A percentile compares a stretch with the other conserved stretches of the same genome.
phyloP scores from a whole-genome alignment of 169 alveolate genomes.

The Babesia sp. region DNA sequence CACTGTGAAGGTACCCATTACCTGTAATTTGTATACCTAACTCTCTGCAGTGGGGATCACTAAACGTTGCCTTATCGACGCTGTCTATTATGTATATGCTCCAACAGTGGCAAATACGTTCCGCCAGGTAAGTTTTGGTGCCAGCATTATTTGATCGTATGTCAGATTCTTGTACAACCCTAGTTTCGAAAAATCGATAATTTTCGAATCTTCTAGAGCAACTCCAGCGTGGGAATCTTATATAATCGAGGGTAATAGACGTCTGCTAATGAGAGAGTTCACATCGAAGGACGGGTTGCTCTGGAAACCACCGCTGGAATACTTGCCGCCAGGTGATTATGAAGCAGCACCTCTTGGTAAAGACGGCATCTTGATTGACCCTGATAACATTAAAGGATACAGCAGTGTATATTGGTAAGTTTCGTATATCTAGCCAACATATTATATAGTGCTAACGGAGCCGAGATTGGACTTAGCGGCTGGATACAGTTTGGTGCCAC shows the following conservation, averaged over 20 bases:
- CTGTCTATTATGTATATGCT: slow-evolving; percentile 38
- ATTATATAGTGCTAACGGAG: background rate
- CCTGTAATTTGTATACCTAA: background rate
- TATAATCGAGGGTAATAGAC: background rate
- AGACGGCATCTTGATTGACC: slow-evolving; percentile 1
- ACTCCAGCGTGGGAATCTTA: background rate
- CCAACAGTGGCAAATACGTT: slow-evolving; percentile 20
- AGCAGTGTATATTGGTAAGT: slow-evolving; percentile 3
- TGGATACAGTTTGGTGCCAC: slow-evolving; percentile 31
- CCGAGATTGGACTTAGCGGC: slow-evolving; percentile 1
- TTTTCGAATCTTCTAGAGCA: background rate
- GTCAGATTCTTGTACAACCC: background rate
- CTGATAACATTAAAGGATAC: background rate
- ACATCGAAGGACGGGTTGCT: background rate
- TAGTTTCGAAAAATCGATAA: background rate
- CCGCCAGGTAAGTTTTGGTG: background rate
- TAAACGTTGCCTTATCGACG: slow-evolving; percentile 25
- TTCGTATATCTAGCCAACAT: background rate
- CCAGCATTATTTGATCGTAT: background rate
- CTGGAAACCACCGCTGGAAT: background rate
- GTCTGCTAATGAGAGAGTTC: background rate
- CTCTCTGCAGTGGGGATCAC: slow-evolving; percentile 45
- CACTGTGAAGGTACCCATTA: slow-evolving; percentile 34
- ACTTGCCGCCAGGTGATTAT: background rate
- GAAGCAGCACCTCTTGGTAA: background rate